Conservation (phyloP, 1,139 yeast genomes). For the Pichia sp. region DNA sequence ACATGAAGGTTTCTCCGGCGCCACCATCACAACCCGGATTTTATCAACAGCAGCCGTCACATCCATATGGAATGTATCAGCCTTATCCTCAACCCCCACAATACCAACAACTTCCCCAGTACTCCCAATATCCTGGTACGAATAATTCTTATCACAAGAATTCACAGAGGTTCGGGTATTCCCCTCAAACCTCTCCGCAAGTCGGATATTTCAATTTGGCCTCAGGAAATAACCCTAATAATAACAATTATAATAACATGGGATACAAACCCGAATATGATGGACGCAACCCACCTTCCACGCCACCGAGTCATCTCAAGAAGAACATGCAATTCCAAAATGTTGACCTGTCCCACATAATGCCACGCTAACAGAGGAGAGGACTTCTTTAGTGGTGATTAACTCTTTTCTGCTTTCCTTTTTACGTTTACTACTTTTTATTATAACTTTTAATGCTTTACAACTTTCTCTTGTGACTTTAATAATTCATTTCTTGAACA, state of each 20-base stretch:
- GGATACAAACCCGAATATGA: neutral
- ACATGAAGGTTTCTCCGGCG: neutral
- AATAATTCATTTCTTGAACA: neutral
- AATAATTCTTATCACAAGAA: neutral
- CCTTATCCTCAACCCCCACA: neutral
- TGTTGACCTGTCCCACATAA: slow-evolving; percentile 16
- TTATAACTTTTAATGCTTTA: neutral
- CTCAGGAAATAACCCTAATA: neutral
- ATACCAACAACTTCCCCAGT: neutral
- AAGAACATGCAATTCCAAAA: slow-evolving; percentile 8
- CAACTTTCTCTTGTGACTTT: neutral
- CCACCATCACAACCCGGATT: slow-evolving; percentile 2
- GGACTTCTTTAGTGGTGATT: neutral
- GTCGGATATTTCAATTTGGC: neutral
- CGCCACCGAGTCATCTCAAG: slow-evolving; percentile 4
- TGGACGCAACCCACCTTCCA: neutral
- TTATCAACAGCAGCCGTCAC: neutral
- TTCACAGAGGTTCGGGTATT: slow-evolving; percentile 4
- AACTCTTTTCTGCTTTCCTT: neutral
- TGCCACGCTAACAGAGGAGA: slow-evolving; percentile 11
- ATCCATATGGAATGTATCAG: neutral
- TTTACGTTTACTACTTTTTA: neutral
- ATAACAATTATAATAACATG: neutral
- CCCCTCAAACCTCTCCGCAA: slow-evolving; percentile 7
- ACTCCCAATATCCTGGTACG: neutral